A percentile compares a stretch with the other conserved stretches of the same genome.
Evolutionary conservation across 1,284 basidiomycete genomes (phyloP).

Genomic region (Papiliotrema fonsecae): DNA sequence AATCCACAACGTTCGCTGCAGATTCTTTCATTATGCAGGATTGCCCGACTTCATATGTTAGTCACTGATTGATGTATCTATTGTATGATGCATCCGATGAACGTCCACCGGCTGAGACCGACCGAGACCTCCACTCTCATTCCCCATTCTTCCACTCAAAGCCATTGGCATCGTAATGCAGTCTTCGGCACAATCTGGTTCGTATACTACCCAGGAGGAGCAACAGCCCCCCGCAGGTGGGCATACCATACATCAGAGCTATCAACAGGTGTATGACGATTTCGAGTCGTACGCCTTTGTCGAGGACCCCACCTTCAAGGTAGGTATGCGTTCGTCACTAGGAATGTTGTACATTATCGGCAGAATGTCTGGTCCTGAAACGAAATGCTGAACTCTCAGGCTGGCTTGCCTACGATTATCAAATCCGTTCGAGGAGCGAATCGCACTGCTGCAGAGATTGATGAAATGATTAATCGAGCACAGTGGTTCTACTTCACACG

Average conservation of each 20-base stretch:
- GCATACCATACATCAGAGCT: neutral
- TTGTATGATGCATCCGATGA: no score
- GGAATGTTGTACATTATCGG: neutral
- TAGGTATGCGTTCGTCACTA: slow-evolving; percentile 15
- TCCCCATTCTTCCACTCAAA: no score
- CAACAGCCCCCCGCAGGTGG: no score
- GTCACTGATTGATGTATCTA: no score
- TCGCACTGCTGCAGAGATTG: slow-evolving; percentile 27
- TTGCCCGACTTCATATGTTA: no score
- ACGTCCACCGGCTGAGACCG: no score
- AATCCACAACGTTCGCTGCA: no score
- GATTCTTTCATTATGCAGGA: no score
- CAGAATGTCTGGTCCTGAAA: neutral
- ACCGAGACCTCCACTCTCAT: no score
- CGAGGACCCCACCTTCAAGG: slow-evolving; percentile 34
- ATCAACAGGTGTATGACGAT: slow-evolving; percentile 16
- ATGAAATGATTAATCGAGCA: slow-evolving; percentile 37
- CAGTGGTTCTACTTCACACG: slow-evolving; percentile 44
- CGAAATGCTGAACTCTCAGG: slow-evolving; percentile 12
- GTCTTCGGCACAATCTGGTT: neutral
- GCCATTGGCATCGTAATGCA: no score
- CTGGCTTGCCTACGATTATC: slow-evolving; percentile 38
- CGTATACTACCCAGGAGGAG: neutral
- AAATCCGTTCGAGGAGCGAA: slow-evolving; percentile 25
- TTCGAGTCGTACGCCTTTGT: slow-evolving; percentile 39